Evolutionary conservation across 331 rosid genomes (phyloP).

Genomic region (Telfairia occidentalis): DNA sequence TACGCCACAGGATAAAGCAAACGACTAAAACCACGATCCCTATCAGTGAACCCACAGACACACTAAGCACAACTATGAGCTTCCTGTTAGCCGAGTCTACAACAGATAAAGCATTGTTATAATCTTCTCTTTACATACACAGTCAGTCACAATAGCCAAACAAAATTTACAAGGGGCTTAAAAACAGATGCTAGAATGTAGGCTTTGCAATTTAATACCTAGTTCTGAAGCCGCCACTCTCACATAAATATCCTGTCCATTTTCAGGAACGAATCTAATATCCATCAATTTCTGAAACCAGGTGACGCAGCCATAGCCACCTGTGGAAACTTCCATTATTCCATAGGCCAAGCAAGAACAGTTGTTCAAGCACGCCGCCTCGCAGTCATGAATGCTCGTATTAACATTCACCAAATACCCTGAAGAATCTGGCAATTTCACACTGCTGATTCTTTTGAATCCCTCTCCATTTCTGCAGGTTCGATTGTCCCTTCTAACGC

Average conservation of each 20-base stretch:
- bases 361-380: constrained; percentile 18
- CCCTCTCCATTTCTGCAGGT: constrained; percentile 22
- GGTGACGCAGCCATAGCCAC: constrained; percentile 18
- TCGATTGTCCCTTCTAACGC: constrained; percentile 14
- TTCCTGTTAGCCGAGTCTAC: neutral
- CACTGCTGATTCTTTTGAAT: constrained; percentile 8
- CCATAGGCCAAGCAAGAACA: constrained; percentile 27
- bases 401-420: neutral
- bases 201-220: neutral
- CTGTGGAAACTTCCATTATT: constrained; percentile 8
- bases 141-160: neutral
- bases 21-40: neutral
- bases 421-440: constrained; percentile 24
- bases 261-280: constrained; percentile 4
- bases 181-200: neutral
- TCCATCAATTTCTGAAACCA: constrained; percentile 25
- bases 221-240: constrained; percentile 20
- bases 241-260: constrained; percentile 18
- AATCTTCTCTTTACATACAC: neutral
- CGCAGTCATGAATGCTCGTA: constrained; percentile 11
- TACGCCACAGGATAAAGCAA: neutral
- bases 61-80: neutral
- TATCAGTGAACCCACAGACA: neutral
- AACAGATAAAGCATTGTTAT: neutral
- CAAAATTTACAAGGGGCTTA: neutral